A percentile compares a stretch with the other conserved stretches of the same genome.
phyloP scores from a whole-genome alignment of 805 yeast species.

The Pichia thaimueangensis region DNA sequence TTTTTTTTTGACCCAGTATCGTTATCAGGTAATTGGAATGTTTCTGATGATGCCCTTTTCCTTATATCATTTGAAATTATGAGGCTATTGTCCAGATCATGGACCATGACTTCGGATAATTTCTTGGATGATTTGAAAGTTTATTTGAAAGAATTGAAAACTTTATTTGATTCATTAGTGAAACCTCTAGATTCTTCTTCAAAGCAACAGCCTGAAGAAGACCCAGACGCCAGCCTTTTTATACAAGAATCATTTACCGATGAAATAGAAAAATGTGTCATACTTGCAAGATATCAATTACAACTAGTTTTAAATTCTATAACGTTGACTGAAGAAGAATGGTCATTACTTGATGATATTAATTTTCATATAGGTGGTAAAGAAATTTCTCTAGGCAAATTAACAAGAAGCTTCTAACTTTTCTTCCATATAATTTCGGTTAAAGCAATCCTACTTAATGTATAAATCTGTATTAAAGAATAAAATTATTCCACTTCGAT shows the following conservation, averaged over 20 bases:
- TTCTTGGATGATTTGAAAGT: background rate
- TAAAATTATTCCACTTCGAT: slow-evolving; percentile 36
- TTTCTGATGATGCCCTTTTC: background rate
- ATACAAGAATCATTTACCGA: background rate
- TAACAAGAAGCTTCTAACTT: background rate
- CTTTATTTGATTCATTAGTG: background rate
- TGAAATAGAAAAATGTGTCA: slow-evolving; percentile 3
- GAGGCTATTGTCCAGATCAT: background rate
- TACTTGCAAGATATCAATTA: slow-evolving; percentile 4
- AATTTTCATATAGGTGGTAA: background rate
- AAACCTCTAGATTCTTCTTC: background rate
- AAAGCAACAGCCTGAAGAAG: background rate
- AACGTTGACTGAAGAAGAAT: background rate
- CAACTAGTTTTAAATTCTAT: background rate
- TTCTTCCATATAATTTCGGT: too few relatives aligned
- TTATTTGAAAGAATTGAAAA: slow-evolving; percentile 1
- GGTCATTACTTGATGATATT: background rate
- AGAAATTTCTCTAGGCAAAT: background rate
- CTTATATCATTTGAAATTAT: slow-evolving; percentile 6
- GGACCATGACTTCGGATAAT: background rate
- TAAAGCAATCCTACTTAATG: too few relatives aligned
- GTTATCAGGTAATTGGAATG: background rate
- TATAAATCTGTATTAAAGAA: background rate
- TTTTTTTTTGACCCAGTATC: background rate
- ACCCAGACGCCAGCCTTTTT: background rate